Evolutionary conservation across 176 grass and related monocot genomes (phyloP).

Genomic region (Rhynchospora breviuscula): DNA sequence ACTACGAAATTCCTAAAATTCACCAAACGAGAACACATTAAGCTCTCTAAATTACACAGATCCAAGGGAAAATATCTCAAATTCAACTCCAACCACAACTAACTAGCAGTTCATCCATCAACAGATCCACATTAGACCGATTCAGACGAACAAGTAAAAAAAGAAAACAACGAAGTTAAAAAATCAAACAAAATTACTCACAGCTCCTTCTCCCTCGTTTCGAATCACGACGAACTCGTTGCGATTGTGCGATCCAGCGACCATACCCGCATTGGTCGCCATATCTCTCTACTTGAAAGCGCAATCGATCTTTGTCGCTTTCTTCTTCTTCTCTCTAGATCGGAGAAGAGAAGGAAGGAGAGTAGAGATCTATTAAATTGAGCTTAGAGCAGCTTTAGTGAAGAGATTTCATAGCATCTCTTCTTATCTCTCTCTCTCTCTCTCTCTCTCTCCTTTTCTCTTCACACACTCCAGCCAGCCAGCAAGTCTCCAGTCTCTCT

Average conservation of each 20-base stretch:
- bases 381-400: background rate
- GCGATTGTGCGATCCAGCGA: constrained; percentile 58
- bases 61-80: background rate
- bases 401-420: constrained; percentile 29
- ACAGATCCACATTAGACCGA: background rate
- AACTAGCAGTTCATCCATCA: constrained; percentile 7
- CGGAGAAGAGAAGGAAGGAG: background rate
- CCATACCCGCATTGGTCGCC: constrained; percentile 66
- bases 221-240: constrained; percentile 69
- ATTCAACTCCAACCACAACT: background rate
- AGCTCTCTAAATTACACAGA: constrained; percentile 8
- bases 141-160: background rate
- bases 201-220: constrained; percentile 44
- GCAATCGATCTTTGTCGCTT: background rate
- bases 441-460: too few species aligned
- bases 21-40: background rate
- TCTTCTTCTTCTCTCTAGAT: background rate
- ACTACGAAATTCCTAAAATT: background rate
- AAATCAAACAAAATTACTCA: constrained; percentile 20
- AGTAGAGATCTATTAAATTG: constrained; percentile 16
- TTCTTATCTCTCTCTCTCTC: background rate
- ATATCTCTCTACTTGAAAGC: constrained; percentile 21
- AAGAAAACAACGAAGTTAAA: background rate
- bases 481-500: constrained; percentile 5
- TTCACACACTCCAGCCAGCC: too few species aligned